Percentiles rank a stretch among this genome's conserved stretches.
Evolutionary conservation across 2,329 filamentous ascomycete genomes (phyloP).

Genomic region (Fusarium sp.): DNA sequence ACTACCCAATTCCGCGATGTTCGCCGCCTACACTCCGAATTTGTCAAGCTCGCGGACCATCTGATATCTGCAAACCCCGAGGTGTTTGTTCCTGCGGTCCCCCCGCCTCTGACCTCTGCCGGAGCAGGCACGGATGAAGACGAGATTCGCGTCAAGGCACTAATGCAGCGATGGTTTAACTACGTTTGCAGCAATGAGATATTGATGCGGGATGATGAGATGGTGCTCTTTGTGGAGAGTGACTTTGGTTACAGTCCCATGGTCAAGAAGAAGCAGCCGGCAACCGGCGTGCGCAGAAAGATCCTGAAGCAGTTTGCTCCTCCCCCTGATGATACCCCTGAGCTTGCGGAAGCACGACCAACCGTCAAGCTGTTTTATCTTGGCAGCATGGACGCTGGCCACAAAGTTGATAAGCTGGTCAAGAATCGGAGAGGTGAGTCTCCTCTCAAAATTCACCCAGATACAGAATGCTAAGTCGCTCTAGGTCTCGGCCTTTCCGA

Average conservation of each 20-base stretch:
- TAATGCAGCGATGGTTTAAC: slow-evolving; percentile 96
- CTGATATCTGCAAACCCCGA: slow-evolving; percentile 98
- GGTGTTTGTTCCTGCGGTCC: slow-evolving; percentile 92
- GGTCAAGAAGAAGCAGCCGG: slow-evolving; percentile 95
- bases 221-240: slow-evolving; percentile 98
- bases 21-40: slow-evolving; percentile 94
- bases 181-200: slow-evolving; percentile 93
- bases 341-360: slow-evolving; percentile 90
- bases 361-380: slow-evolving; percentile 97
- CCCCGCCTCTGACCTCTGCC: slow-evolving; percentile 93
- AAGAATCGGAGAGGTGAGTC: slow-evolving; percentile 87
- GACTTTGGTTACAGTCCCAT: slow-evolving; percentile 98
- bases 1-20: slow-evolving; percentile 99
- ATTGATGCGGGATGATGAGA: slow-evolving; percentile 94
- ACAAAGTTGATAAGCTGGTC: slow-evolving; percentile 95
- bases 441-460: not conserved
- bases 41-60: slow-evolving; percentile 95
- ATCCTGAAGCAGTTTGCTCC: slow-evolving; percentile 98
- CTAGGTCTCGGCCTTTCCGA: slow-evolving; percentile 92
- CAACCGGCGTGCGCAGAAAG: slow-evolving; percentile 94
- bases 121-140: slow-evolving; percentile 97
- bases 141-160: slow-evolving; percentile 87
- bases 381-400: slow-evolving; percentile 94
- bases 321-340: slow-evolving; percentile 95
- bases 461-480: slow-evolving; percentile 40